These are phyloP conservation scores for Penicillium goetzii DNA, from an alignment of 495 filamentous ascomycete species.

Conservation along the genomic window DNA sequence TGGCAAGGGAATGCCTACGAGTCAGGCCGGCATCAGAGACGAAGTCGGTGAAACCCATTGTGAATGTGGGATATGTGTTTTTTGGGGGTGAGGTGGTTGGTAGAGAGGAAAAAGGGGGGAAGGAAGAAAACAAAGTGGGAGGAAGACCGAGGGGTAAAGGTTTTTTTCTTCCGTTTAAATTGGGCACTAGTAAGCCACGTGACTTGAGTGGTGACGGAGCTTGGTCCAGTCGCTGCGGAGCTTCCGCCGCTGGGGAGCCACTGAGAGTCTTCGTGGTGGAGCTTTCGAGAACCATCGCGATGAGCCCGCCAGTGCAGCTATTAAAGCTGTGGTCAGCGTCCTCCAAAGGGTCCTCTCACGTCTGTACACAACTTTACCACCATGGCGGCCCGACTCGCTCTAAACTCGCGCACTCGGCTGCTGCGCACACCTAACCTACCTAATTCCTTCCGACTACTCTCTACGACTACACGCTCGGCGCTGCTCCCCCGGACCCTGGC, in stretches of 20 bases:
- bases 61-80: slow-evolving; percentile 40
- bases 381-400: slow-evolving; percentile 46
- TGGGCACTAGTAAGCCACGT: slow-evolving; percentile 33
- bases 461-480: slow-evolving; percentile 28
- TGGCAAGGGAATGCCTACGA: slow-evolving; percentile 59
- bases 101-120: slow-evolving; percentile 21
- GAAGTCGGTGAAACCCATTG: slow-evolving; percentile 97
- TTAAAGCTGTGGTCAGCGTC: slow-evolving; percentile 26
- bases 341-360: background rate
- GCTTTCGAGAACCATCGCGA: slow-evolving; percentile 50
- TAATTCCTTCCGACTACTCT: slow-evolving; percentile 25
- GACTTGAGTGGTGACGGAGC: slow-evolving; percentile 40
- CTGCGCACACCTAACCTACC: slow-evolving; percentile 33
- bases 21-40: slow-evolving; percentile 83
- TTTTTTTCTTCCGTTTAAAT: slow-evolving; percentile 43
- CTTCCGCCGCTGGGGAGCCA: slow-evolving; percentile 37
- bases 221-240: slow-evolving; percentile 28
- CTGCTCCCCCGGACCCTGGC: slow-evolving; percentile 25
- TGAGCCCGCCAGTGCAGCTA: slow-evolving; percentile 23
- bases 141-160: slow-evolving; percentile 38
- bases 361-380: background rate
- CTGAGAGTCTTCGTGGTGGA: slow-evolving; percentile 40
- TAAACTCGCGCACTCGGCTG: slow-evolving; percentile 36
- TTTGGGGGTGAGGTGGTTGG: slow-evolving; percentile 28
- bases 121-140: slow-evolving; percentile 30